These are phyloP conservation scores for Lyophyllum shimeji DNA, from an alignment of 768 basidiomycete genomes.

Conservation along the genomic window DNA sequence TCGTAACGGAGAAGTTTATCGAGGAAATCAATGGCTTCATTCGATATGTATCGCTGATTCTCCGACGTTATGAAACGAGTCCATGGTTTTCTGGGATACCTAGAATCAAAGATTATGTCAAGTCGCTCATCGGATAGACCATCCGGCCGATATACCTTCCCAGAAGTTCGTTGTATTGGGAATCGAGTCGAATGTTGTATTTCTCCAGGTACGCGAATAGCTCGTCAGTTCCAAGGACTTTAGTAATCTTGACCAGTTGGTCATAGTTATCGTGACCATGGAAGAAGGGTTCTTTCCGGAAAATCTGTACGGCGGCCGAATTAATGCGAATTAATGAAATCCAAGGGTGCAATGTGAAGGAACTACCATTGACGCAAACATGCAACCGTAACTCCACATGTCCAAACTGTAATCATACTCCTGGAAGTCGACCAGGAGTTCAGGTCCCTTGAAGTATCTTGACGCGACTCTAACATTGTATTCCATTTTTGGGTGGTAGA, in stretches of 20 bases:
- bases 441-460: constrained; percentile 97
- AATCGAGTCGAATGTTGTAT: constrained; percentile 93
- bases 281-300: constrained; percentile 99
- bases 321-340: constrained; percentile 9
- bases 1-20: constrained; percentile 96
- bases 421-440: constrained; percentile 95
- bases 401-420: constrained; percentile 98
- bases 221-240: constrained; percentile 96
- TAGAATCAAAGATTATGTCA: constrained; percentile 26
- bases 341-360: constrained; percentile 8
- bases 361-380: constrained; percentile 96
- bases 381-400: constrained; percentile 99
- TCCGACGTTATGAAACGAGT: constrained; percentile 92
- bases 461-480: constrained; percentile 98
- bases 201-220: constrained; percentile 90
- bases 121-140: constrained; percentile 3
- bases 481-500: constrained; percentile 96
- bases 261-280: constrained; percentile 99
- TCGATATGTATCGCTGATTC: constrained; percentile 94
- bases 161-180: constrained; percentile 94
- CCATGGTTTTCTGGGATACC: constrained; percentile 95
- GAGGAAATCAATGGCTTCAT: constrained; percentile 94
- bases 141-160: constrained; percentile 54
- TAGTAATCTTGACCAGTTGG: constrained; percentile 96
- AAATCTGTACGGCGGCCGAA: constrained; percentile 62